phyloP scores from a whole-genome alignment of 495 filamentous ascomycete genomes.

The Neurospora tetrasperma region DNA sequence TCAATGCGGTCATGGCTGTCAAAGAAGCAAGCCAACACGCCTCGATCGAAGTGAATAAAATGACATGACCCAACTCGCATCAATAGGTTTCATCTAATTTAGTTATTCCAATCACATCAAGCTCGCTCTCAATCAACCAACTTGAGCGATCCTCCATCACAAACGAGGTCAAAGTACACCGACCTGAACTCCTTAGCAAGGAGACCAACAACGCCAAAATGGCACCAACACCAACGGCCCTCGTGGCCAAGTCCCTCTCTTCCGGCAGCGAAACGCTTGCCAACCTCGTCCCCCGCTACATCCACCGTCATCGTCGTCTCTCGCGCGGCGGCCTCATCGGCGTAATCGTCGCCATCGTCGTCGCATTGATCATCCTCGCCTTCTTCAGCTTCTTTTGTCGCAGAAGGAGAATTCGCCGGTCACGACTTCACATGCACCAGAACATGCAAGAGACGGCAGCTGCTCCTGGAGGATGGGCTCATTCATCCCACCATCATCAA shows the following conservation, averaged over 20 bases:
- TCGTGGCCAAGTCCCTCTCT: not conserved
- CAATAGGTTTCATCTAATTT: too few relatives aligned
- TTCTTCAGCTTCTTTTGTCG: not conserved
- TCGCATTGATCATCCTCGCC: not conserved
- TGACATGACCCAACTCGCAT: not conserved
- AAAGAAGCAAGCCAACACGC: not conserved
- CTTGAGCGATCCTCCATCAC: not conserved
- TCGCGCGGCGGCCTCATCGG: not conserved
- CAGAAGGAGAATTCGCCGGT: not conserved
- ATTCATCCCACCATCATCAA: not conserved
- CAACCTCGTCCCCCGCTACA: not conserved
- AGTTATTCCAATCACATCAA: too few relatives aligned
- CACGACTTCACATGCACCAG: not conserved
- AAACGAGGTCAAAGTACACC: not conserved
- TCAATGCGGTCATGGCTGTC: not conserved
- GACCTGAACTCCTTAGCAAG: not conserved
- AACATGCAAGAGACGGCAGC: not conserved
- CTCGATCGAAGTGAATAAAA: not conserved
- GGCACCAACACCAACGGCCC: not conserved
- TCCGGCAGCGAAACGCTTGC: not conserved
- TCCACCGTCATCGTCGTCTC: not conserved
- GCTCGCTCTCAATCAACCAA: not conserved
- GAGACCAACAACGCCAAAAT: not conserved
- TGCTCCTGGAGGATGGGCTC: not conserved
- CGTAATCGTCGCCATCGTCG: not conserved